Base-by-base conservation (phyloP, 768 basidiomycete species). In the Lyophyllum semitale region DNA sequence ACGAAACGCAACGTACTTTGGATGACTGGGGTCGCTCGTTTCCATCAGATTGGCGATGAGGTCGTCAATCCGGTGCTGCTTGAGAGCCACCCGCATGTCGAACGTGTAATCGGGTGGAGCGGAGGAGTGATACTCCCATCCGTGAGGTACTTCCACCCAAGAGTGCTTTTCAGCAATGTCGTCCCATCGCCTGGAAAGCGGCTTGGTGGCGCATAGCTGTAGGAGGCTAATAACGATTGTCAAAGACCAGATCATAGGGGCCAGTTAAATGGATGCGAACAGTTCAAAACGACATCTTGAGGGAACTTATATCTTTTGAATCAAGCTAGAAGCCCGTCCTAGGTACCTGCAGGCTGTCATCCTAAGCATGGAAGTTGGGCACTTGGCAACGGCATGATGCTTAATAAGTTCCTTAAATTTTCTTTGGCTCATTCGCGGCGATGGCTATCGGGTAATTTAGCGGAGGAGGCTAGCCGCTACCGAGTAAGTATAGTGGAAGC, bases 51-150 rank as follows among this genome's bases (percentile, higher is more conserved):
- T 71, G 1, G 68, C 63, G 43, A 85, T 79, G 49, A 86, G 74
- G 3, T 79, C 72, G 23, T 81, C 76, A 43, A 84, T 76, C 29
- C 73, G 76, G 51, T 74, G 62, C 63, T 86, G 83, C 66, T 81
- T 83, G 55, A 86, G 70, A 26, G 76, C 82, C 58, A 87, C 78
- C 51, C 78, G 79, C 63, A 88, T 70, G 18, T 81, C 73, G 55
- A 88, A 74, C 35, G 63, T 59, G 62, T 82, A 73, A 64, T 81
- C 73, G 2, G 76, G 53, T 1, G 81, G 78, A 20, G 84, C 80
- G 38, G 74, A 63, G 0, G 74, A 71, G 48, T 73, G 70, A 49
- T 72, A 66, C 44, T 70, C 71, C 85, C 84, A 86, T 23, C 83
- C 83, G 6, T 69, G 71, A 20, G 84, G 84, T 44, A 77, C 64